Evolutionary conservation across 345 rosid genomes (phyloP).

Genomic region (Hibiscus trionum): DNA sequence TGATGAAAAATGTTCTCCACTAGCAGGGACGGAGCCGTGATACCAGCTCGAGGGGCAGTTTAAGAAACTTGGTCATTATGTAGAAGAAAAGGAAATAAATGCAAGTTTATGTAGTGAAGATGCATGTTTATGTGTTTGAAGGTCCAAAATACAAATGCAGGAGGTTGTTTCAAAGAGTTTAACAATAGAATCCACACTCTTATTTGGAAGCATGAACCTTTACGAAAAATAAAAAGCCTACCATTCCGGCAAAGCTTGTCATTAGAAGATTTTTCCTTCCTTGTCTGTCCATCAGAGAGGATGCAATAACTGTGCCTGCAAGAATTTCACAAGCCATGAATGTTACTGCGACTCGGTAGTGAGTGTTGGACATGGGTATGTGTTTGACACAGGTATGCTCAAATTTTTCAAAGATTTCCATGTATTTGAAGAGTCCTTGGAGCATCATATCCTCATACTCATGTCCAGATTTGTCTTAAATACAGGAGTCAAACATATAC

Average conservation of each 20-base stretch:
- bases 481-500: background rate
- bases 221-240: constrained; percentile 12
- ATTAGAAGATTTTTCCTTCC: constrained; percentile 93
- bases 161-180: background rate
- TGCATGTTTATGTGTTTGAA: background rate
- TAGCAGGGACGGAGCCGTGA: too few relatives aligned
- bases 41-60: background rate
- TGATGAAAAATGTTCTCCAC: background rate
- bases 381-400: background rate
- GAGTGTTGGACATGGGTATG: background rate
- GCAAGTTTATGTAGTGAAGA: background rate
- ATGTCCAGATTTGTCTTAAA: background rate
- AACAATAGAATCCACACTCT: background rate
- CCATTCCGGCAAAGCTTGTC: constrained; percentile 93
- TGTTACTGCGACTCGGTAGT: background rate
- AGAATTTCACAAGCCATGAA: constrained; percentile 12
- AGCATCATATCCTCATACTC: background rate
- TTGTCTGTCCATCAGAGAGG: constrained; percentile 94
- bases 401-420: background rate
- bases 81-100: background rate
- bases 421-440: background rate
- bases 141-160: constrained; percentile 10
- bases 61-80: background rate
- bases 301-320: constrained; percentile 89
- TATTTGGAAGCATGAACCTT: background rate